Evolutionary conservation across 768 basidiomycete species (phyloP), one percentile per base, ranked within the genome.

Genomic region (Gloeophyllum trabeum): DNA sequence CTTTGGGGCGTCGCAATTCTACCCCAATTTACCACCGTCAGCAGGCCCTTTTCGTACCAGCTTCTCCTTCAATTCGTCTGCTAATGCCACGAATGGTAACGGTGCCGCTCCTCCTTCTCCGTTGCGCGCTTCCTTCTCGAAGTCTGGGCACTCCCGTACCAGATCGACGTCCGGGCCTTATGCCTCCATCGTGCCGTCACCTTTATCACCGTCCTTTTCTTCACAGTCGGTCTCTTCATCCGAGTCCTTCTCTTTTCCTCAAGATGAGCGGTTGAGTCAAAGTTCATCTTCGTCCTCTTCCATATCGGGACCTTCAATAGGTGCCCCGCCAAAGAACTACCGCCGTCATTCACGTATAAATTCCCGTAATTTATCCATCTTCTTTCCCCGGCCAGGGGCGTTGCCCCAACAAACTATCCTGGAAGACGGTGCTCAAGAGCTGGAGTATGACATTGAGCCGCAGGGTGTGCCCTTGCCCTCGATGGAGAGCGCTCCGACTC

Each of bases 281-380:
- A 23, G 24, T 20, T 18, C 34, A 6, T 23, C 25, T 3, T 22
- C 45, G 30, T 34, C 34, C 13, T 22, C 45, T 5, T 48, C 56
- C 1, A 39, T 60, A 41, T 23, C 65, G 43, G 43, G 54, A 41
- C 52, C 26, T 50, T 58, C 48, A 43, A 57, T 46, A 45, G 48
- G 14, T 26, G 16, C 43, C 7, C 12, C 43, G 23, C 43, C 51
- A 5, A 54, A 54, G 28, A 56, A 66, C 34, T 35, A 54, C 6
- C 56, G 68, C 35, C 51, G 69, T 35, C 88, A 91, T 58, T 61
- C 75, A 3, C 73, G 88, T 2, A 66, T 94, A 14, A 91, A 96
- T 55, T 92, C 91, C 0, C 77, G 91, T 36, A 97, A 97, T 53
- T 66, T 96, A 2, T 93, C 90, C 1, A 68, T 94, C 14, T 94